These are phyloP conservation scores for Spathaspora passalidarum DNA, from an alignment of 805 yeast species.

Conservation along the genomic window DNA sequence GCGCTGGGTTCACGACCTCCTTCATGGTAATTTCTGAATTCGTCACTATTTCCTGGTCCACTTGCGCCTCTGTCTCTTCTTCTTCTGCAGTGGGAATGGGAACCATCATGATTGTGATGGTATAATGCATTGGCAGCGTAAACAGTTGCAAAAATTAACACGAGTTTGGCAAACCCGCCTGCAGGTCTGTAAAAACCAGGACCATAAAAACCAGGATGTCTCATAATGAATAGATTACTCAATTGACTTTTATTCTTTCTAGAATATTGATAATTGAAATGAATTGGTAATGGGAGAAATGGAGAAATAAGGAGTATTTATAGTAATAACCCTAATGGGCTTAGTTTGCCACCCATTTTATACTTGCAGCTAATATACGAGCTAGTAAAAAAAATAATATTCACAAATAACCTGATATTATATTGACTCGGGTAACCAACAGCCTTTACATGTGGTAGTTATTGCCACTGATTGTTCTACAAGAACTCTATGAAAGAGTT, in stretches of 20 bases:
- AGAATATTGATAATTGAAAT: not conserved
- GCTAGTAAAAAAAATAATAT: no score
- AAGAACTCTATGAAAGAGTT: not conserved
- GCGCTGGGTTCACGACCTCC: not conserved
- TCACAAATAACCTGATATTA: no score
- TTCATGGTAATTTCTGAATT: not conserved
- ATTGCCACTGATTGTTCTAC: not conserved
- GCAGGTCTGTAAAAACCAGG: not conserved
- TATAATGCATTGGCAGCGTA: not conserved
- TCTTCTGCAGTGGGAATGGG: not conserved
- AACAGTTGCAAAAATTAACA: not conserved
- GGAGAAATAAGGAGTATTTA: not conserved
- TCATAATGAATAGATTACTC: not conserved
- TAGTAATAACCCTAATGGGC: no score
- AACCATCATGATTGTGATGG: not conserved
- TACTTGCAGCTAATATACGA: no score
- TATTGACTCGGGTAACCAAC: no score
- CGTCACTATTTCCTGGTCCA: no score
- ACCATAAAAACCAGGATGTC: not conserved
- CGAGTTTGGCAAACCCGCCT: not conserved
- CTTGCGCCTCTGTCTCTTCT: not conserved
- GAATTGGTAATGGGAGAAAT: not conserved
- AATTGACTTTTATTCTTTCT: not conserved
- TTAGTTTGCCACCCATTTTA: no score
- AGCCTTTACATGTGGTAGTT: no score